Conservation (phyloP, 225 moss, liverwort and hornwort genomes). For the Sphagnum tenellum region DNA sequence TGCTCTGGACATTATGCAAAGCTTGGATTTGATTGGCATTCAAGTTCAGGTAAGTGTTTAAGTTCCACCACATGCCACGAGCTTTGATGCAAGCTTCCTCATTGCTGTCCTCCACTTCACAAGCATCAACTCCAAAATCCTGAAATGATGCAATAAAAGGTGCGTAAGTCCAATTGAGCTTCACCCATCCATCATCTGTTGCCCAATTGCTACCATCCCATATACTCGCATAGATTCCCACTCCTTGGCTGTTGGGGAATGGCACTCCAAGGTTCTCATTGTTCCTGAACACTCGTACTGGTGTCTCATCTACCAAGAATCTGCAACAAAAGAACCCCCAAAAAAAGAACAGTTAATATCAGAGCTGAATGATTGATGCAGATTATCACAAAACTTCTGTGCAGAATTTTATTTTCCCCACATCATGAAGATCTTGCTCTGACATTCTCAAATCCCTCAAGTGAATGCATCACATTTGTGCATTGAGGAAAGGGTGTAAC, state of each 20-base stretch:
- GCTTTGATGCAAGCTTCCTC: conserved; percentile 26
- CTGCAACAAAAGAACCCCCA: conserved; percentile 5
- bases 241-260: conserved; percentile 29
- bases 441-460: too few relatives aligned
- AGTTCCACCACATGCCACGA: conserved; percentile 43
- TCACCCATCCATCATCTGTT: conserved; percentile 44
- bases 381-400: too few relatives aligned
- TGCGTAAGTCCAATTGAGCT: conserved; percentile 39
- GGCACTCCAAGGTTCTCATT: conserved; percentile 33
- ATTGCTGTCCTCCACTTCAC: conserved; percentile 18
- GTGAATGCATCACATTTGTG: too few relatives aligned
- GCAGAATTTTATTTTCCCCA: too few relatives aligned
- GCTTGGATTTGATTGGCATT: conserved; percentile 16
- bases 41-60: conserved; percentile 24
- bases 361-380: too few relatives aligned
- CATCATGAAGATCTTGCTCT: too few relatives aligned
- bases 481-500: too few relatives aligned
- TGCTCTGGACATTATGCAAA: conserved; percentile 30
- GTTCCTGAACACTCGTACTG: conserved; percentile 47
- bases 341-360: too few relatives aligned
- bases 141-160: conserved; percentile 39
- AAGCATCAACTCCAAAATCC: conserved; percentile 33
- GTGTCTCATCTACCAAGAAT: conserved; percentile 39
- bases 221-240: conserved; percentile 43
- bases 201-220: conserved; percentile 58